These are phyloP conservation scores for Hericium alpestre DNA, from an alignment of 768 basidiomycete species.

Conservation along the genomic window DNA sequence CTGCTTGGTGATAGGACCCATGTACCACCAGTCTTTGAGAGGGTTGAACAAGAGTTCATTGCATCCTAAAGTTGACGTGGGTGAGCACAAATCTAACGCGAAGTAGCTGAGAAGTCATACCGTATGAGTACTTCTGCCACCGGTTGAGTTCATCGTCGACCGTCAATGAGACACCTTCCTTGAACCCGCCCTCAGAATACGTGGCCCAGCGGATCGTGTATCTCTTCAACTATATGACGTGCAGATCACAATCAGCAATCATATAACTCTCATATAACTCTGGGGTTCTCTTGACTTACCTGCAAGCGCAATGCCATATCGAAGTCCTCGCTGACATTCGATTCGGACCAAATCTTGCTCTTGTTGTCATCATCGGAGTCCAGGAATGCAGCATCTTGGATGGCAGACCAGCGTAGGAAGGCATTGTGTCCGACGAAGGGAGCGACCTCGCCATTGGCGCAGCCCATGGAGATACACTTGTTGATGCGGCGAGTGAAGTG, in stretches of 20 bases:
- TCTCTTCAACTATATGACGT: conserved; percentile 30
- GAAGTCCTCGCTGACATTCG: conserved; percentile 76
- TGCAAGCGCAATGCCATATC: conserved; percentile 67
- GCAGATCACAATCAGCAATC: background rate
- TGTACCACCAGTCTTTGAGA: conserved; percentile 60
- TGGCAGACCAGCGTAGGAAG: conserved; percentile 80
- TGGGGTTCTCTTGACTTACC: conserved; percentile 7
- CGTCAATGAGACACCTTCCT: conserved; percentile 85
- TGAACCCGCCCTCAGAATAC: conserved; percentile 76
- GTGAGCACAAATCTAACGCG: background rate
- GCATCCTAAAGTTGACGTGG: conserved; percentile 33
- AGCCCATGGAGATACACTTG: conserved; percentile 68
- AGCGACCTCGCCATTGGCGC: conserved; percentile 72
- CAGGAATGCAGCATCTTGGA: conserved; percentile 75
- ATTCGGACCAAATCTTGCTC: conserved; percentile 72
- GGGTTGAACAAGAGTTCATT: conserved; percentile 83
- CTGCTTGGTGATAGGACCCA: conserved; percentile 78
- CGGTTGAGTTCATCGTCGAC: conserved; percentile 85
- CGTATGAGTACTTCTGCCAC: conserved; percentile 86
- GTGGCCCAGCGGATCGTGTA: conserved; percentile 81
- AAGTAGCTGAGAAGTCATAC: conserved; percentile 21
- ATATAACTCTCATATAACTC: too few relatives aligned
- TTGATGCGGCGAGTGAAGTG: conserved; percentile 86
- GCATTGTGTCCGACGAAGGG: conserved; percentile 86
- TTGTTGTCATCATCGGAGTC: conserved; percentile 52